Evolutionary conservation across 257 asterid genomes (phyloP), one percentile per base, ranked within the genome.

Genomic region (Petunia secreta): DNA sequence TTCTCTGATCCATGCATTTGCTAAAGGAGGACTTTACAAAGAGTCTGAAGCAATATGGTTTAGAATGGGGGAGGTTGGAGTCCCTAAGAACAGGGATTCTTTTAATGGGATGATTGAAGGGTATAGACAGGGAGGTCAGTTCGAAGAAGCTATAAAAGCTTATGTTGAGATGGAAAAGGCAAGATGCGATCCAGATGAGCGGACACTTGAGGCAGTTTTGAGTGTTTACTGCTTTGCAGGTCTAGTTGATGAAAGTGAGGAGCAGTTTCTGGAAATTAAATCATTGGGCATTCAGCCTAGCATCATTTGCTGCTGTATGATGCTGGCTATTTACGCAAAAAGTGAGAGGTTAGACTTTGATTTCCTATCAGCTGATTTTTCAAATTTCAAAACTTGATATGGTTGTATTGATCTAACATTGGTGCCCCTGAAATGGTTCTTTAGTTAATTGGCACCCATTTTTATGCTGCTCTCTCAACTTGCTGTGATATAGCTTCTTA

Each of bases 271-370:
- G 84, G 94, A 93, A 88, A 95, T 93, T 81, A 95, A 88, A 89
- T 92, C 89, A 84, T 81, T 92, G 88, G 98, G 93, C 16, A 89
- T 91, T 85, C 93, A 88, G 73, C 99, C 98, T 1, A 95, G 96
- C 84, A 91, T 95, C 86, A 91, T 93, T 89, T 95, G 98, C 91
- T 94, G 91, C 80, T 95, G 98, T 82, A 95, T 93, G 97, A 91
- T 92, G 97, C 87, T 95, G 87, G 92, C 97, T 66, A 91, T 89
- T 53, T 89, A 91, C 83, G 96, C 94, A 50, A 95, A 85, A 86
- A 82, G 87, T 81, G 93, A 88, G 80, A 93, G 99, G 97, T 95
- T 58, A 87, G 91, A 34, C 76, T 78, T 79, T 73, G 16, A 75
- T 65, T 71, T 71, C 76, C 62, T 62, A 43, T 80, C 66, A 44